Conservation (phyloP, 345 rosid genomes). For the Fremontodendron californicum region DNA sequence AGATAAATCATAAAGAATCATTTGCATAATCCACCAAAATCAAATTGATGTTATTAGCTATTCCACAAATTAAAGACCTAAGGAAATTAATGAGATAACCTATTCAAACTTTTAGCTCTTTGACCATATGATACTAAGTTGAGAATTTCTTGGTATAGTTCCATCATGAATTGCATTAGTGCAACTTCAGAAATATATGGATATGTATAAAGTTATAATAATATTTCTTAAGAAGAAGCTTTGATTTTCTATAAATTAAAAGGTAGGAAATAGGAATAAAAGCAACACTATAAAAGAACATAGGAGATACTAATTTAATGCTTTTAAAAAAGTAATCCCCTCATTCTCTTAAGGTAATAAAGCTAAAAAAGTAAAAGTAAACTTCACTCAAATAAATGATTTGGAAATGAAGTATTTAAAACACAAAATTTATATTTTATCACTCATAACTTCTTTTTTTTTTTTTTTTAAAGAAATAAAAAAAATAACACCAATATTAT, state of each 20-base stretch:
- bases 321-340: too few relatives aligned
- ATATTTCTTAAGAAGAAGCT: background rate
- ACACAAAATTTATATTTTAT: background rate
- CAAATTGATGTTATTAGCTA: background rate
- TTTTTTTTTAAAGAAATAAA: too few relatives aligned
- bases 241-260: background rate
- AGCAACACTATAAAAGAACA: background rate
- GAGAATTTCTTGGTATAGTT: background rate
- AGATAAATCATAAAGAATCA: constrained; percentile 15
- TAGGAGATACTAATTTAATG: background rate
- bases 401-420: background rate
- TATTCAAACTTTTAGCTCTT: background rate
- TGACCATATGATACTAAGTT: background rate
- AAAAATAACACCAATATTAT: background rate
- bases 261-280: background rate
- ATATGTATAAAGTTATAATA: too few relatives aligned
- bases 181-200: background rate
- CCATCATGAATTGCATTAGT: background rate
- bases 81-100: background rate
- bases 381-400: background rate
- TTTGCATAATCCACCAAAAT: constrained; percentile 20
- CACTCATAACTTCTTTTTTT: background rate
- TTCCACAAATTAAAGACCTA: background rate
- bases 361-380: background rate
- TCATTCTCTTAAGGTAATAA: background rate